Evolutionary conservation across 1,284 basidiomycete species (phyloP).

Genomic region (Apiotrichum akiyoshidainum): DNA sequence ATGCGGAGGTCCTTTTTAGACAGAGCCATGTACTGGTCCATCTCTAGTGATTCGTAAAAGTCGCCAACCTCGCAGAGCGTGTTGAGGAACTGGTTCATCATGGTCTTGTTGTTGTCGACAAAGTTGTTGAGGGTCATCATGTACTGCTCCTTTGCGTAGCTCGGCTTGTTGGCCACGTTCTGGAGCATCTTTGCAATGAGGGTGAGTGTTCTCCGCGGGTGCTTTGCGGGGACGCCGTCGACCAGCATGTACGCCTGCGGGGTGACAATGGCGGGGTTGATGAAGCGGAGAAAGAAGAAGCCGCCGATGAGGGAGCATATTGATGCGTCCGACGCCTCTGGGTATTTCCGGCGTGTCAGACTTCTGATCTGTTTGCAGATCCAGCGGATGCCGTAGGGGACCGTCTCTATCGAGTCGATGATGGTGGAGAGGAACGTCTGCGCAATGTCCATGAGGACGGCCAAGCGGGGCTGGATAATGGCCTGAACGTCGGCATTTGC

Average conservation of each 20-base stretch:
- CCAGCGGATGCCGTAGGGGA: constrained; percentile 98
- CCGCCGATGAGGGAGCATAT: constrained; percentile 98
- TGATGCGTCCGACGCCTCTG: constrained; percentile 93
- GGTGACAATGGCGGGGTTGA: constrained; percentile 99
- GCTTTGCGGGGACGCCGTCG: constrained; percentile 93
- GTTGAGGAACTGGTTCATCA: constrained; percentile 96
- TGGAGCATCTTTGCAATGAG: constrained; percentile 99
- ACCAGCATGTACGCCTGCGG: constrained; percentile 99
- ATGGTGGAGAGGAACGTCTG: constrained; percentile 97
- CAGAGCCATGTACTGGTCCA: constrained; percentile 99
- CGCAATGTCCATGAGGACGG: constrained; percentile 99
- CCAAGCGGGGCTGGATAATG: constrained; percentile 90
- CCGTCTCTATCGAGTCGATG: constrained; percentile 94
- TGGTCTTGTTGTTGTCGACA: constrained; percentile 94
- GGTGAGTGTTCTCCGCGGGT: constrained; percentile 91
- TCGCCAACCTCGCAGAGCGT: constrained; percentile 96
- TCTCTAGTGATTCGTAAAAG: constrained; percentile 98
- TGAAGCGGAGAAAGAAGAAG: constrained; percentile 99
- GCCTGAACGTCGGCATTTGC: constrained; percentile 93
- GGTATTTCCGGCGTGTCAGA: constrained; percentile 95
- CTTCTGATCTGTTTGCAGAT: constrained; percentile 99
- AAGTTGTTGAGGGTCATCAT: constrained; percentile 99
- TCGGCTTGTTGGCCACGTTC: constrained; percentile 98
- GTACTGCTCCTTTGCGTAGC: constrained; percentile 94
- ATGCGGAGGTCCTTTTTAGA: constrained; percentile 98